Conservation (phyloP, 169 alveolate genomes). For the Plasmodium cynomolgi region DNA sequence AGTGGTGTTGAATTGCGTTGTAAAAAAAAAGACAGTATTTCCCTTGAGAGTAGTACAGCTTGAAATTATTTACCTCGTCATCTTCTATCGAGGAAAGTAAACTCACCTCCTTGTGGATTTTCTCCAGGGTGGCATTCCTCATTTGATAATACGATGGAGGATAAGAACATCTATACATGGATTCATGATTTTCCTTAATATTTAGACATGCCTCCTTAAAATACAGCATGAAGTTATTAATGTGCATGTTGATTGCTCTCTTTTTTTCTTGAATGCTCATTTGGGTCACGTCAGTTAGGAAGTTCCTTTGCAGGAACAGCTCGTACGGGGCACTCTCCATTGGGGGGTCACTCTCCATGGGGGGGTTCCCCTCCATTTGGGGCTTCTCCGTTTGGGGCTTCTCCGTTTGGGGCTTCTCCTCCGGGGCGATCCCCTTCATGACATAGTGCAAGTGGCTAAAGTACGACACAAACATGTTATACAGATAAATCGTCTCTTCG, state of each 20-base stretch:
- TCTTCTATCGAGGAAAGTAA: background rate
- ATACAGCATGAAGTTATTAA: slow-evolving; percentile 29
- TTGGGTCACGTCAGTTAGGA: slow-evolving; percentile 7
- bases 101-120: slow-evolving; percentile 22
- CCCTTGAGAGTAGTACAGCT: slow-evolving; percentile 25
- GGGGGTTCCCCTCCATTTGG: too few species aligned
- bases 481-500: slow-evolving; percentile 35
- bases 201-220: slow-evolving; percentile 35
- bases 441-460: slow-evolving; percentile 33
- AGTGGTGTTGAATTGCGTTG: slow-evolving; percentile 5
- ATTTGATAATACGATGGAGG: slow-evolving; percentile 13
- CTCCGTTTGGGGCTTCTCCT: background rate
- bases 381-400: background rate
- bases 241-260: slow-evolving; percentile 2
- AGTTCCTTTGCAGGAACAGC: background rate
- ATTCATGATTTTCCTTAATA: background rate
- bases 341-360: too few species aligned
- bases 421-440: background rate
- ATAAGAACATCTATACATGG: slow-evolving; percentile 16
- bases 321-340: background rate
- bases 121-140: background rate
- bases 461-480: slow-evolving; percentile 33
- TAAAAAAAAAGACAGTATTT: slow-evolving; percentile 41
- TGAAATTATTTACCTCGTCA: slow-evolving; percentile 8
- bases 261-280: background rate